phyloP scores from a whole-genome alignment of 192 early-diverging fungal species.

The Mortierella alpina region DNA sequence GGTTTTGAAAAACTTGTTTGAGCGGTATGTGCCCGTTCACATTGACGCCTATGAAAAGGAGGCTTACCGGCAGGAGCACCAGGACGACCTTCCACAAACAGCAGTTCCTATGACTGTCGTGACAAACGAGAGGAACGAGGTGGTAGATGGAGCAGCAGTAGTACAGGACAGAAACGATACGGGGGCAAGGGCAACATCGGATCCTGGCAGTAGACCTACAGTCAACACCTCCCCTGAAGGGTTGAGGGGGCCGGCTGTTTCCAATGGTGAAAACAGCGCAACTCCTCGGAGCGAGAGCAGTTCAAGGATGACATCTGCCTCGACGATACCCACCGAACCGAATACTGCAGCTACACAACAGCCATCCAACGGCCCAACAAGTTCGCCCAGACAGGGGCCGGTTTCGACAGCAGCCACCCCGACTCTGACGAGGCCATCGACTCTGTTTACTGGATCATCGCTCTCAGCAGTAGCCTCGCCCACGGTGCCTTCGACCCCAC shows the following conservation, averaged over 20 bases:
- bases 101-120: constrained; percentile 33
- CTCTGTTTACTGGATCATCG: not conserved
- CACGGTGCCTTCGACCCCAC: constrained; percentile 32
- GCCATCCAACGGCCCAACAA: not conserved
- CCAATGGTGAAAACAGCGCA: too few species aligned
- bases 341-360: not conserved
- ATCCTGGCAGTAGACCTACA: constrained; percentile 20
- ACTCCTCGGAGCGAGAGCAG: too few species aligned
- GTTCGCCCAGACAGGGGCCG: constrained; percentile 42
- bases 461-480: constrained; percentile 42
- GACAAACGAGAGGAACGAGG: constrained; percentile 39
- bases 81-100: constrained; percentile 15
- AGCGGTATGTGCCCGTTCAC: constrained; percentile 63
- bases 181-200: not conserved
- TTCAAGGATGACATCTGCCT: too few species aligned
- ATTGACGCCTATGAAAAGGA: constrained; percentile 63
- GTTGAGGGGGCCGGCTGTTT: not conserved
- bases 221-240: constrained; percentile 42
- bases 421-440: not conserved
- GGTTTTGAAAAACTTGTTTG: constrained; percentile 82
- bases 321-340: not conserved
- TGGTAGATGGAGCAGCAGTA: constrained; percentile 3
- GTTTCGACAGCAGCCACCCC: constrained; percentile 37
- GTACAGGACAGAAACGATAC: constrained; percentile 9
- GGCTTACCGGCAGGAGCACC: constrained; percentile 43